Conservation (phyloP, 768 basidiomycete genomes). For the Trametes punicea region DNA sequence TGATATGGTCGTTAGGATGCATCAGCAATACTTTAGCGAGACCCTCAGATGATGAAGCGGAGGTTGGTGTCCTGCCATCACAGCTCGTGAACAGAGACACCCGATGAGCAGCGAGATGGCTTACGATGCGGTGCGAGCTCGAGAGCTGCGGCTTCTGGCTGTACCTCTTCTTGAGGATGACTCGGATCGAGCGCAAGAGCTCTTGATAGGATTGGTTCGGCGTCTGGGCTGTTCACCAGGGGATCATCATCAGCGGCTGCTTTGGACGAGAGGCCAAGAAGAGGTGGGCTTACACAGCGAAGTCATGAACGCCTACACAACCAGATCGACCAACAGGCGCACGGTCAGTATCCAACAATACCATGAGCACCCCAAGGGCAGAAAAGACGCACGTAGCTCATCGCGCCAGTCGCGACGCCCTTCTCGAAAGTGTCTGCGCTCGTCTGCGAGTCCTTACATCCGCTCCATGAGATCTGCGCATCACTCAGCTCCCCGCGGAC, state of each 20-base stretch:
- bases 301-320: constrained; percentile 51
- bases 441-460: constrained; percentile 79
- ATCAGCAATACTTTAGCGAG: too few species aligned
- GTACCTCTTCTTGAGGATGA: constrained; percentile 55
- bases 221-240: constrained; percentile 32
- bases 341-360: too few species aligned
- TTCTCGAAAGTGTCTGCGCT: constrained; percentile 72
- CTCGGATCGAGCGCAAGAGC: constrained; percentile 52
- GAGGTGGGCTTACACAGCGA: constrained; percentile 42
- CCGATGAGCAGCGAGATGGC: constrained; percentile 19
- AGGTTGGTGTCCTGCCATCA: constrained; percentile 2
- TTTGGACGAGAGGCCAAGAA: neutral
- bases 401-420: constrained; percentile 70
- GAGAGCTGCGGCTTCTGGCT: constrained; percentile 73
- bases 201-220: constrained; percentile 61
- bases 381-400: constrained; percentile 62
- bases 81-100: neutral
- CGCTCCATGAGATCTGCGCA: constrained; percentile 76
- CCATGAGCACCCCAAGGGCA: neutral
- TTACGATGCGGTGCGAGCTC: constrained; percentile 66
- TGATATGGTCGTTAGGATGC: neutral
- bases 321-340: neutral
- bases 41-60: constrained; percentile 9
- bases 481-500: too few species aligned
- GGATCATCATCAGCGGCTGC: neutral